A percentile compares a stretch with the other conserved stretches of the same genome.
Conservation (phyloP, 1,284 basidiomycete species). For the Heterobasidion occidentale region DNA sequence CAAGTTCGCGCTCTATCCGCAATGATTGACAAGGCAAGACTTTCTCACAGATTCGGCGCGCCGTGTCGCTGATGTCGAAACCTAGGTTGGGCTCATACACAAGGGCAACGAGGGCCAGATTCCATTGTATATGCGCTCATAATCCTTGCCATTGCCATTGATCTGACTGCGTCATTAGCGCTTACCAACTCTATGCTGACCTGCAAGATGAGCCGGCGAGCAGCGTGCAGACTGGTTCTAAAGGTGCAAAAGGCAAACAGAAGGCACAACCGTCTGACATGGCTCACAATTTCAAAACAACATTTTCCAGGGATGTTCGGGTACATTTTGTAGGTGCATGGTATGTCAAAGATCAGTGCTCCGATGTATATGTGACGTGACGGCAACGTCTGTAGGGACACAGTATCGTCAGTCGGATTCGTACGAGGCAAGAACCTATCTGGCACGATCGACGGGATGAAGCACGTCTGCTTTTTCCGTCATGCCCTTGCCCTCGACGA, state of each 20-base stretch:
- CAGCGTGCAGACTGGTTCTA: not conserved
- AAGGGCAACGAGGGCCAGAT: conserved; percentile 27
- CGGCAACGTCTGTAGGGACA: conserved; percentile 27
- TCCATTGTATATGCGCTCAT: conserved; percentile 22
- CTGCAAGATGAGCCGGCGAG: not conserved
- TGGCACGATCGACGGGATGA: conserved; percentile 10
- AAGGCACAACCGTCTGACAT: too few species aligned
- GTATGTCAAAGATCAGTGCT: conserved; percentile 13
- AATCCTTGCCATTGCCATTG: not conserved
- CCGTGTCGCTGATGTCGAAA: not conserved
- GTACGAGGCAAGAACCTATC: conserved; percentile 18
- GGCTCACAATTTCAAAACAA: conserved; percentile 22
- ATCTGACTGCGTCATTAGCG: conserved; percentile 16
- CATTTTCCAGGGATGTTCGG: conserved; percentile 23
- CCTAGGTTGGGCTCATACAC: conserved; percentile 24
- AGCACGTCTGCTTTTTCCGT: conserved; percentile 25
- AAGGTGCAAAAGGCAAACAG: too few species aligned
- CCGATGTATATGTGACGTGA: not conserved
- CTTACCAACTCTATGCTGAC: conserved; percentile 27
- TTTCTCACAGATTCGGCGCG: not conserved
- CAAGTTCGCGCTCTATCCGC: conserved; percentile 33
- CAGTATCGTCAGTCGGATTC: conserved; percentile 29
- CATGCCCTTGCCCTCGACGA: conserved; percentile 21
- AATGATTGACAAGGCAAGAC: conserved; percentile 30
- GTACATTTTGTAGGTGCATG: conserved; percentile 35